Conservation (phyloP, 2,329 filamentous ascomycete genomes). For the Sarocladiaceae sp. region DNA sequence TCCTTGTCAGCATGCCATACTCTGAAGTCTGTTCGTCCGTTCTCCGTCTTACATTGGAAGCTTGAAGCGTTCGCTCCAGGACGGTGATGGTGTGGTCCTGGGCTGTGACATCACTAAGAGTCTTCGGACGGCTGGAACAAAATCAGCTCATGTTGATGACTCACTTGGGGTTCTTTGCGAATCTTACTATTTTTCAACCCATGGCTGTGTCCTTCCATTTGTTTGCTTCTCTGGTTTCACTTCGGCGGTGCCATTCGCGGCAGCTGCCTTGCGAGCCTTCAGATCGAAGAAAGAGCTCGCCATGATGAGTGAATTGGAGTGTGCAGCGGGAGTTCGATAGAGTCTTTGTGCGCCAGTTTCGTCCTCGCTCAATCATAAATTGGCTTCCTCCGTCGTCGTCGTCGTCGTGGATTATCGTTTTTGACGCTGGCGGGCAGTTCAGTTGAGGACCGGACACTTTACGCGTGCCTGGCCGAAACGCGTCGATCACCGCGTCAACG, state of each 20-base stretch:
- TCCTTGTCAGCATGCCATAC: constrained; percentile 7
- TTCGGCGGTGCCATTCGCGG: constrained; percentile 55
- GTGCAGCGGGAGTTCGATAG: not conserved
- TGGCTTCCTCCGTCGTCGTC: too few relatives aligned
- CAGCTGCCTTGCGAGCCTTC: constrained; percentile 80
- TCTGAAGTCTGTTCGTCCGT: too few relatives aligned
- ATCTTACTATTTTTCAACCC: constrained; percentile 97
- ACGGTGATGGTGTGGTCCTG: constrained; percentile 97
- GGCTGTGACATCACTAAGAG: constrained; percentile 88
- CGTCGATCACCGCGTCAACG: not conserved
- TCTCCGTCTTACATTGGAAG: constrained; percentile 66
- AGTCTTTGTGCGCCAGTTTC: not conserved
- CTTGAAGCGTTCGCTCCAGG: constrained; percentile 87
- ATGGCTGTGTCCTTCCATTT: constrained; percentile 71
- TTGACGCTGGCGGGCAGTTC: too few relatives aligned
- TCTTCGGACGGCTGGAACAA: constrained; percentile 75
- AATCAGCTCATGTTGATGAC: not conserved
- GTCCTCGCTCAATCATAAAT: not conserved
- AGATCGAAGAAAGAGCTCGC: constrained; percentile 86
- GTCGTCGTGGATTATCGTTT: too few relatives aligned
- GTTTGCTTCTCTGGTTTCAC: constrained; percentile 60
- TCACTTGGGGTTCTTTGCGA: not conserved
- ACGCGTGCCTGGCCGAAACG: constrained; percentile 3
- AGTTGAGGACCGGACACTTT: too few relatives aligned
- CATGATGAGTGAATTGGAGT: constrained; percentile 44